Conservation (phyloP, 1,139 yeast genomes). For the Yamadazyma jaroonii region DNA sequence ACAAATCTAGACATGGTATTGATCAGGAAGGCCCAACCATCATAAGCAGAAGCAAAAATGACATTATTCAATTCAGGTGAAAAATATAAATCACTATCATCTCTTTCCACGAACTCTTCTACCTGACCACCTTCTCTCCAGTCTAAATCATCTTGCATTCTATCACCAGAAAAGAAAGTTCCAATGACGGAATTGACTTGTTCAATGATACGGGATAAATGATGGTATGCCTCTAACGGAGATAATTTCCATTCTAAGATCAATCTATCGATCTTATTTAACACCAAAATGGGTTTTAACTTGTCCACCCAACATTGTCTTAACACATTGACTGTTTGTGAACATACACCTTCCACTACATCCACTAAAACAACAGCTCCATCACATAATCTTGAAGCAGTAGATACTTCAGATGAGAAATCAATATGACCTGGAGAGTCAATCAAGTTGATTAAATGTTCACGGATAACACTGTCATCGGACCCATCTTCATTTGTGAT, state of each 20-base stretch:
- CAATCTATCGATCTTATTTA: slow-evolving; percentile 89
- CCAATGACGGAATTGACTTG: slow-evolving; percentile 96
- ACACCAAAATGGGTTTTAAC: slow-evolving; percentile 82
- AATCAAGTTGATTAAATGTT: slow-evolving; percentile 84
- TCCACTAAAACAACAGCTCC: slow-evolving; percentile 95
- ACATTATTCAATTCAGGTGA: slow-evolving; percentile 90
- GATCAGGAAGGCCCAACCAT: slow-evolving; percentile 97
- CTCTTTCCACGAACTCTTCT: slow-evolving; percentile 67
- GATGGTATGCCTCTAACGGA: slow-evolving; percentile 83
- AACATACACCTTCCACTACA: slow-evolving; percentile 97
- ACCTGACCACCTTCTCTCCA: slow-evolving; percentile 69
- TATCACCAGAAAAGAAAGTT: slow-evolving; percentile 86
- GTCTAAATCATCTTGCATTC: slow-evolving; percentile 84
- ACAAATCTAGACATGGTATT: slow-evolving; percentile 86
- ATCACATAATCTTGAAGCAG: slow-evolving; percentile 93
- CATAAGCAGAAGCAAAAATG: slow-evolving; percentile 89
- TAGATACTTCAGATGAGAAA: slow-evolving; percentile 92
- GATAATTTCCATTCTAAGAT: slow-evolving; percentile 78
- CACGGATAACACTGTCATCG: slow-evolving; percentile 51
- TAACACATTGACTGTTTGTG: slow-evolving; percentile 91
- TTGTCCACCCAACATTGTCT: slow-evolving; percentile 96
- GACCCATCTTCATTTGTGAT: slow-evolving; percentile 17
- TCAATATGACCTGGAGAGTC: slow-evolving; percentile 99
- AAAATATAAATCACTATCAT: slow-evolving; percentile 84
- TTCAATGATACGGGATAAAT: slow-evolving; percentile 74